A percentile compares a stretch with the other conserved stretches of the same genome.
Evolutionary conservation across 495 filamentous ascomycete species (phyloP).

Genomic region (Elasticomyces elasticus): DNA sequence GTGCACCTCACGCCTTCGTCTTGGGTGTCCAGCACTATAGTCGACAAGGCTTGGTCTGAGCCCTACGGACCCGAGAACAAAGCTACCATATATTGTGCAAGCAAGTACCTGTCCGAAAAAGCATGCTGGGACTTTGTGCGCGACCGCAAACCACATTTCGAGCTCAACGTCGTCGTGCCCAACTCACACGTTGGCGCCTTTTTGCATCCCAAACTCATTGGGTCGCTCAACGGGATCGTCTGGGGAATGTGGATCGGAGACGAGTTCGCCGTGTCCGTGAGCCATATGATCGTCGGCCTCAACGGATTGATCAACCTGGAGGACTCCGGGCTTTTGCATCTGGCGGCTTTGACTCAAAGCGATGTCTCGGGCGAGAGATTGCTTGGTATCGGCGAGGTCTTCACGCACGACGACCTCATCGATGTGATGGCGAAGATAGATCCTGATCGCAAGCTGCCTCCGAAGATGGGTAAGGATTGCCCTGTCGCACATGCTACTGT

Average conservation of each 20-base stretch:
- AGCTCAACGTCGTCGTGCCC: not conserved
- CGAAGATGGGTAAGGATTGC: not conserved
- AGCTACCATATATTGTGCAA: not conserved
- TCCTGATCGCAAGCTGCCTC: not conserved
- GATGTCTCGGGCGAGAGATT: not conserved
- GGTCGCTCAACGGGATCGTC: not conserved
- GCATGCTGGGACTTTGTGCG: not conserved
- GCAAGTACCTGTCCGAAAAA: not conserved
- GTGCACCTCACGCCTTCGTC: not conserved
- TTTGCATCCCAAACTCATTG: not conserved
- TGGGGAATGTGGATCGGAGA: not conserved
- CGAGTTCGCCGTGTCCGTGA: not conserved
- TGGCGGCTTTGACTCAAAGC: not conserved
- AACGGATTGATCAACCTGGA: not conserved
- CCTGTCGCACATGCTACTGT: not conserved
- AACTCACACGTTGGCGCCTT: not conserved
- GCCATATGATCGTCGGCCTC: not conserved
- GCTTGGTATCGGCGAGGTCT: not conserved
- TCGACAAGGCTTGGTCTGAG: not conserved
- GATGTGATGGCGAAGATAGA: not conserved
- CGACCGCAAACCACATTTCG: not conserved
- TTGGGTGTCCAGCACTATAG: not conserved
- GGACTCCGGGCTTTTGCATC: not conserved
- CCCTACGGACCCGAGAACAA: not conserved
- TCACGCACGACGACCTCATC: not conserved